Base-by-base conservation (phyloP, 306 rosid species). In the Abrus pulchellus region DNA sequence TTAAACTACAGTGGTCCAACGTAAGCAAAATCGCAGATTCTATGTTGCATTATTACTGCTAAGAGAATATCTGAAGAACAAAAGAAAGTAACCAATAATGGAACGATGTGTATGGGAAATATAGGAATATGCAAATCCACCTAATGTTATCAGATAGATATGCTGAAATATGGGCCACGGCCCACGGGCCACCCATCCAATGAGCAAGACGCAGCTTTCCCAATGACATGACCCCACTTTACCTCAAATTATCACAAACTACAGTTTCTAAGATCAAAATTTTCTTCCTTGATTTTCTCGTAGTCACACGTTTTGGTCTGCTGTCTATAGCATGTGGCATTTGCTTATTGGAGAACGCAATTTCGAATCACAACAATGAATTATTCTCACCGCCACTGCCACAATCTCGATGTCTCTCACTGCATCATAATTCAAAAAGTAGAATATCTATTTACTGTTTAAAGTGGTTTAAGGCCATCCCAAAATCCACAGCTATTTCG, bases 251-350 rank as follows among this genome's bases (percentile, higher is more conserved):
- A 61, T 64, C 75, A 5, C 40, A 75, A 55, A 61, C 70, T 36
- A 29, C 10, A 80, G 13, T 56, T 5, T 56, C 64, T 9, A 44
- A 34, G 10, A 43, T 43, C 55, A 33, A 20, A 41, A 3, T 52
- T 32, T 34, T 29, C 74, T 79, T 63, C 87, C 77, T 80, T 79
- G 56, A 53, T 80, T 68, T 54, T 78, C 82, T 83, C 87, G 56
- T 56, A 59, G 52, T 64, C 82, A 83, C 79, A 67, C 13, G 67
- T 79, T 62, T 33, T 36, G 41, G 77, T 81, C 85, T 61, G 33
- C 3, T 80, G 86, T 88, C 87, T 74, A 89, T 30, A 14, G 65
- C 67, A 85, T 44, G 60, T 87, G 92, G 80, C 80, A 7, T 10
- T 29, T 43, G 6, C 9, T 38, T 43, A 87, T 82, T 87, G 87